A percentile compares a stretch with the other conserved stretches of the same genome.
phyloP scores from a whole-genome alignment of 169 alveolate genomes.

The Cryptosporidium meleagridis region DNA sequence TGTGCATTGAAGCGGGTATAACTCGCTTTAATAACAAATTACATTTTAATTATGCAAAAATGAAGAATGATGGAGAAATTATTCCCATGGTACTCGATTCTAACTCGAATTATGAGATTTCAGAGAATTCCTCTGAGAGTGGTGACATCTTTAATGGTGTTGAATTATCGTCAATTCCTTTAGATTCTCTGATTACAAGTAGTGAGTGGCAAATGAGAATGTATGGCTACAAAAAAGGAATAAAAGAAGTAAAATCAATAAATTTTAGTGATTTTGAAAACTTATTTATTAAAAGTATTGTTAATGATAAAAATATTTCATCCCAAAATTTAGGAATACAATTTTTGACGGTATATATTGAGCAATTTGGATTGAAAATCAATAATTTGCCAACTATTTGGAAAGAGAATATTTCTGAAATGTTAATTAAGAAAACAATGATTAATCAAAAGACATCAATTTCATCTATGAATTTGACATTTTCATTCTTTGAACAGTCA shows the following conservation, averaged over 20 bases:
- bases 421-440: constrained; percentile 41
- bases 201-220: constrained; percentile 70
- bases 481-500: constrained; percentile 57
- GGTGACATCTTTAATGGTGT: background rate
- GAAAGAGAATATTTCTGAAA: constrained; percentile 15
- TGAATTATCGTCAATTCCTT: constrained; percentile 22
- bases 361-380: background rate
- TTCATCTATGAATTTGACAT: constrained; percentile 31
- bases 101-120: background rate
- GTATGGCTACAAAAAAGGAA: constrained; percentile 49
- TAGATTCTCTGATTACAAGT: constrained; percentile 13
- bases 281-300: background rate
- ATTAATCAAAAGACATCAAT: constrained; percentile 30
- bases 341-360: constrained; percentile 8
- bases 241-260: constrained; percentile 29
- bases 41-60: background rate
- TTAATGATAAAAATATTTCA: constrained; percentile 56
- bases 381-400: constrained; percentile 24
- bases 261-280: background rate
- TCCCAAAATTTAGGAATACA: constrained; percentile 34
- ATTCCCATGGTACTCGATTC: background rate
- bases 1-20: constrained; percentile 15
- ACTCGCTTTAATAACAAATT: background rate
- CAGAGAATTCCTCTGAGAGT: constrained; percentile 11
- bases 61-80: constrained; percentile 1